Conservation (phyloP, 1,284 basidiomycete genomes). For the Chiua sp. region DNA sequence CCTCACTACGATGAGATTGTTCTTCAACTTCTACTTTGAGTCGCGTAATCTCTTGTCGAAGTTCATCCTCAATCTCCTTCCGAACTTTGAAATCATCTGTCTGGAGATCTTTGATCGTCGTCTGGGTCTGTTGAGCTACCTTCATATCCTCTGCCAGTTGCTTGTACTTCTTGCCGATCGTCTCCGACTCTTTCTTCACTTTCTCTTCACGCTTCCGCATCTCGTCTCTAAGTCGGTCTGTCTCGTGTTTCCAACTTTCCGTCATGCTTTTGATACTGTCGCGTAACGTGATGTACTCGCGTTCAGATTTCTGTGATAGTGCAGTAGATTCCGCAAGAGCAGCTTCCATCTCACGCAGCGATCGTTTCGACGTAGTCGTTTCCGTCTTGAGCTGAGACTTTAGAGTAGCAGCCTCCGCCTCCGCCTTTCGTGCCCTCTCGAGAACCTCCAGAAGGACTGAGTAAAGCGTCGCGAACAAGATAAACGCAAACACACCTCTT, state of each 20-base stretch:
- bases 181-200: constrained; percentile 66
- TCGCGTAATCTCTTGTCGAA: constrained; percentile 52
- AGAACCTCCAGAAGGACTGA: constrained; percentile 56
- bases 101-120: constrained; percentile 45
- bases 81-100: constrained; percentile 46
- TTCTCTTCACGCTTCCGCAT: constrained; percentile 73
- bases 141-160: constrained; percentile 64
- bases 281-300: constrained; percentile 77
- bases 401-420: constrained; percentile 68
- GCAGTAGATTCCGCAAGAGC: constrained; percentile 72
- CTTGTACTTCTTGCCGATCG: constrained; percentile 66
- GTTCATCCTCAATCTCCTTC: constrained; percentile 56
- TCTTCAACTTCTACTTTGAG: constrained; percentile 56
- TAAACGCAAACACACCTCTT: constrained; percentile 63
- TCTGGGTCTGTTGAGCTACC: constrained; percentile 47
- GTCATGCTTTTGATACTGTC: constrained; percentile 74
- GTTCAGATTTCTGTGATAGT: constrained; percentile 77
- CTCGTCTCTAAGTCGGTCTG: constrained; percentile 67
- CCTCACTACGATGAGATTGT: constrained; percentile 58
- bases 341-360: constrained; percentile 77
- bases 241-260: constrained; percentile 72
- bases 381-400: constrained; percentile 77
- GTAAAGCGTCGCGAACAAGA: background rate
- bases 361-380: constrained; percentile 71
- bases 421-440: constrained; percentile 82